Evolutionary conservation across 305 asterid genomes (phyloP), one percentile per base, ranked within the genome.

Genomic region (Nicotiana rustica): DNA sequence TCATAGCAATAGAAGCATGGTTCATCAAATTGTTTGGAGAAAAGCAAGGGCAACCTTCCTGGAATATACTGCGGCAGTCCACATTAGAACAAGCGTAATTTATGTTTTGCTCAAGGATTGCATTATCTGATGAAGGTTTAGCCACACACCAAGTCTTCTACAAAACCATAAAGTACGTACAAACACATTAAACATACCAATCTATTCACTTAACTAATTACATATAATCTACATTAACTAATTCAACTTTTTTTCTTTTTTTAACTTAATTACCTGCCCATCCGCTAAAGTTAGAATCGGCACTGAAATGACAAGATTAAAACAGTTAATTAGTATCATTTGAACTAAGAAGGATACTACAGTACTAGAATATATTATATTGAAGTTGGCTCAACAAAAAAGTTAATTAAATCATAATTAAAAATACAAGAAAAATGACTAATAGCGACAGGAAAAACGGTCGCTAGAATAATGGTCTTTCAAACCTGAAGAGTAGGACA

Each of bases 1-100:
- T 93, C 95, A 93, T 92, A 68, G 90, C 93, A n/a, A 91, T 19
- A 14, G 97, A 93, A n/a, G 94, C 97, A 57, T 90, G 95, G 76
- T 86, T 85, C 0, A 81, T 80, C 44, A 70, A 78, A 76, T 9
- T 88, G 67, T 90, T 65, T 1, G 94, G 95, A 21, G 59, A 10
- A 69, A 52, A 85, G 41, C 95, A 92, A 15, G 92, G 67, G 57
- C 86, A 81, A 3, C 90, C 92, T 44, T 69, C 82, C 64, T 25
- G 85, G 21, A 90, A 18, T 33, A 81, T 10, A 8, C 79, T 47
- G 36, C 82, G 25, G 36, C 94, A 89, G 67, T 89, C 88, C 8
- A 86, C 91, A 3, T 85, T 78, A 3, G 86, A 62, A 73, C 94
- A 92, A 0, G 90, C 95, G 56, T 59, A 91, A 3, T 77, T 67